Conservation (phyloP, 768 basidiomycete genomes). For the Phanerochaete sordida region DNA sequence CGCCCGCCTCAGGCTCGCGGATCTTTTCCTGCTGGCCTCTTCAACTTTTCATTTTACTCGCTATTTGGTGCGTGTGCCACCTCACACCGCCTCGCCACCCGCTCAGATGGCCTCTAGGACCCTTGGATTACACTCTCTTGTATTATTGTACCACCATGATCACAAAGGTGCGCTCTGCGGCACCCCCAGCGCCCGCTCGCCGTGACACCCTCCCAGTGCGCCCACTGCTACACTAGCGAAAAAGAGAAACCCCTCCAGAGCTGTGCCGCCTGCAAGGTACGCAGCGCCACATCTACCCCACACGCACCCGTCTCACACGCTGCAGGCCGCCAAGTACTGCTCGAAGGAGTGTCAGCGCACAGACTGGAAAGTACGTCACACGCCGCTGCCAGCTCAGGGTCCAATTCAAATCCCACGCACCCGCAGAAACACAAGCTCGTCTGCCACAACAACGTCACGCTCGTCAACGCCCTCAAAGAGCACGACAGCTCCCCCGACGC, state of each 20-base stretch:
- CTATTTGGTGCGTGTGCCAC: not conserved
- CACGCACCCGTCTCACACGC: not conserved
- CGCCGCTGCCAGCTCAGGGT: not conserved
- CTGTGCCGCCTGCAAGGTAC: conserved; percentile 16
- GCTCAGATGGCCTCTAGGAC: not conserved
- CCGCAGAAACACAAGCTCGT: conserved; percentile 19
- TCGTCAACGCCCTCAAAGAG: conserved; percentile 15
- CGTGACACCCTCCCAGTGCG: conserved; percentile 10
- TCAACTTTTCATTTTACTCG: not conserved
- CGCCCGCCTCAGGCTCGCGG: not conserved
- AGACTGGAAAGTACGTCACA: conserved; percentile 21
- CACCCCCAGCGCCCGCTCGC: not conserved
- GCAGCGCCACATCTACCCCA: not conserved
- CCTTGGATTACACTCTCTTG: not conserved
- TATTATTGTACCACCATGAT: not conserved
- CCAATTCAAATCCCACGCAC: not conserved
- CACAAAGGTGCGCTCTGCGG: not conserved
- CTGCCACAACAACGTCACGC: conserved; percentile 17
- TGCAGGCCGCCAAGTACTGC: conserved; percentile 18
- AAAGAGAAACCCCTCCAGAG: conserved; percentile 12
- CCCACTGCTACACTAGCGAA: conserved; percentile 12
- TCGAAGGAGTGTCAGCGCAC: conserved; percentile 23
- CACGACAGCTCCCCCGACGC: conserved; percentile 16
- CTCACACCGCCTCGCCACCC: not conserved
- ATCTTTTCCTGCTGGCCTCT: too few relatives aligned